phyloP scores from a whole-genome alignment of 2,329 filamentous ascomycete species.

The Trichoderma sp. region DNA sequence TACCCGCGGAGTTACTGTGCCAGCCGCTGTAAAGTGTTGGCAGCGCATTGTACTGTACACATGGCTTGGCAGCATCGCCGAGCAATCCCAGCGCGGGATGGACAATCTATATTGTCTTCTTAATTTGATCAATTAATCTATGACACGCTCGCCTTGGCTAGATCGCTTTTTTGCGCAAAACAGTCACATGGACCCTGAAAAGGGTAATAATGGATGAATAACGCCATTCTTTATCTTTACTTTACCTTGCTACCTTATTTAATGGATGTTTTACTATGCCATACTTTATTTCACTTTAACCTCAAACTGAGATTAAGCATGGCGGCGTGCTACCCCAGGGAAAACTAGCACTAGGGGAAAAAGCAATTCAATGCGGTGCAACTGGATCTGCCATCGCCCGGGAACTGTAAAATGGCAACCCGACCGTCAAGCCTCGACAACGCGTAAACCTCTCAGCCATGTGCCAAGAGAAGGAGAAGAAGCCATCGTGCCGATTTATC shows the following conservation, averaged over 20 bases:
- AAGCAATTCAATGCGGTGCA: background rate
- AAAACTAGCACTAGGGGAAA: background rate
- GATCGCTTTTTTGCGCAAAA: background rate
- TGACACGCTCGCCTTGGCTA: background rate
- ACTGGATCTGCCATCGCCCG: background rate
- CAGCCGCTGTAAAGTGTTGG: background rate
- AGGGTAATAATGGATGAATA: background rate
- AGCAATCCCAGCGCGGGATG: background rate
- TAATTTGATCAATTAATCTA: background rate
- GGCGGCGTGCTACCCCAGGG: background rate
- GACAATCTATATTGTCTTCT: background rate
- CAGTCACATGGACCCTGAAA: background rate
- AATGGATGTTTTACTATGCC: background rate
- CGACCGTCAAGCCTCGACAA: conserved; percentile 8
- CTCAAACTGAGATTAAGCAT: background rate
- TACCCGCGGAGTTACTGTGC: conserved; percentile 33
- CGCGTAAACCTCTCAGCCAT: conserved; percentile 12
- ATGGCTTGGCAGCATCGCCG: conserved; percentile 5
- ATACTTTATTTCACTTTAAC: background rate
- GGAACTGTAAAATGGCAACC: background rate
- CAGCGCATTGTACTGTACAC: background rate
- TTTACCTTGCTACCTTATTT: background rate
- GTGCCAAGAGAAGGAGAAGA: background rate
- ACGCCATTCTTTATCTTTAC: background rate
- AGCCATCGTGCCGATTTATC: conserved; percentile 32